Base-by-base conservation (phyloP, 139 green algal species). In the Volvox reticuliferus region DNA sequence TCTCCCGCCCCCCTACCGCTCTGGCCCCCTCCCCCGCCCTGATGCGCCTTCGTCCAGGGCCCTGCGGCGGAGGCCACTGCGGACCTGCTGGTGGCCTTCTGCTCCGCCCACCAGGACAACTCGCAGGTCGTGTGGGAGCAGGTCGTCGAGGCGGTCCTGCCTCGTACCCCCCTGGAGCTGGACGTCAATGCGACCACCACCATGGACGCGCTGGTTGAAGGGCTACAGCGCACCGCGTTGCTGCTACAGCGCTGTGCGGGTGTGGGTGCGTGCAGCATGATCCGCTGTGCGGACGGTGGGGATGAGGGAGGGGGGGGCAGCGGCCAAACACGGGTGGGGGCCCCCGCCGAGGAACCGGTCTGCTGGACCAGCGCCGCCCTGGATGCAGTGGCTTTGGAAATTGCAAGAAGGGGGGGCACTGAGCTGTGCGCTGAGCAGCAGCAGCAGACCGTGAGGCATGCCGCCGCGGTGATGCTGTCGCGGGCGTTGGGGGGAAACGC, bases 61-160 rank as follows among this genome's bases (percentile, higher is more conserved):
- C 63, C 78, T 35, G 61, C 78, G 22, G 78, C 85, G 12, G 32
- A 28, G 12, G 90, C 90, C 62, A 50, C 84, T 22, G 90, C 90
- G n/a, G 85, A 88, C 65, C 85, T 91, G 24, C 44, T 91, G 30
- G 77, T 89, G 1, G 84, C 90, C n/a, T 88, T 82, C 55, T 76
- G 69, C 32, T 18, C 33, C 69, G 30, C 28, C 37, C 84, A 89
- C 84, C 32, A 26, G 19, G 69, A 69, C 69, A 24, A 44, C 19
- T 0, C 84, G 9, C 44, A 55, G 44, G 44, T 9, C 44, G 44
- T 55, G 44, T 55, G 44, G 44, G 44, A 55, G 44, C 44, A 55
- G 44, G 44, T 55, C 44, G 9, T 55, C 5, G 44, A 55, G 44
- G 65, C 33, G 18, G 61, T 84, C 36, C 30, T 62, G 33, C 28